A percentile compares a stretch with the other conserved stretches of the same genome.
phyloP scores from a whole-genome alignment of 1,139 yeast genomes.

The Pneumocystis wakefieldiae region DNA sequence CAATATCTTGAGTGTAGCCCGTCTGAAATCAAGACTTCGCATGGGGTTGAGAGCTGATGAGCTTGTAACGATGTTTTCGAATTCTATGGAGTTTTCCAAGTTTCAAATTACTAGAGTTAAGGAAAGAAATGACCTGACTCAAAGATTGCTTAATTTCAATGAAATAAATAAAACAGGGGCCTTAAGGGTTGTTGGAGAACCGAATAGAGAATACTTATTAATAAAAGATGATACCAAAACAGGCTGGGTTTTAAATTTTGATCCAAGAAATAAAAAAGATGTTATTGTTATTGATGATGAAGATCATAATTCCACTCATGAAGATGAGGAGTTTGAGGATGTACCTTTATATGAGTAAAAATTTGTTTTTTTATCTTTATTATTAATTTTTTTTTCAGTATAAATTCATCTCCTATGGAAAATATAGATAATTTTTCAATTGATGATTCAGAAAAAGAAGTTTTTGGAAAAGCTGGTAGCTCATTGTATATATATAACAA shows the following conservation, averaged over 20 bases:
- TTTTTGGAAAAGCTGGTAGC: not conserved
- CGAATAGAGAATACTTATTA: slow-evolving; percentile 59
- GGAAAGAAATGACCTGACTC: slow-evolving; percentile 80
- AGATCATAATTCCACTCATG: slow-evolving; percentile 3
- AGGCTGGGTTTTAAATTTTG: slow-evolving; percentile 73
- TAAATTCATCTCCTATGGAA: not conserved
- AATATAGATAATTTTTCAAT: not conserved
- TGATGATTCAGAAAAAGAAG: not conserved
- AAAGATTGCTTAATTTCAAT: slow-evolving; percentile 64
- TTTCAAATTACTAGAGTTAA: slow-evolving; percentile 90
- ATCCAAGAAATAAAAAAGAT: slow-evolving; percentile 3
- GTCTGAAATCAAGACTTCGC: slow-evolving; percentile 75
- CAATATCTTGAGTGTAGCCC: slow-evolving; percentile 65
- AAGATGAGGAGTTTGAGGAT: not conserved
- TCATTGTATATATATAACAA: not conserved
- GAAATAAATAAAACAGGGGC: slow-evolving; percentile 58
- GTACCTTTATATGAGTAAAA: not conserved
- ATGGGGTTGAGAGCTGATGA: slow-evolving; percentile 91
- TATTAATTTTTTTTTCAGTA: not conserved
- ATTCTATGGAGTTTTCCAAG: slow-evolving; percentile 75
- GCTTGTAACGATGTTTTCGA: slow-evolving; percentile 61
- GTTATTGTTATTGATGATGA: slow-evolving; percentile 10
- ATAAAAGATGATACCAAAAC: slow-evolving; percentile 45
- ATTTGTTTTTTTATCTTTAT: not conserved
- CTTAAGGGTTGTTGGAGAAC: slow-evolving; percentile 68